Evolutionary conservation across 2,329 filamentous ascomycete genomes (phyloP).

Genomic region (Periconia macrospinosa): DNA sequence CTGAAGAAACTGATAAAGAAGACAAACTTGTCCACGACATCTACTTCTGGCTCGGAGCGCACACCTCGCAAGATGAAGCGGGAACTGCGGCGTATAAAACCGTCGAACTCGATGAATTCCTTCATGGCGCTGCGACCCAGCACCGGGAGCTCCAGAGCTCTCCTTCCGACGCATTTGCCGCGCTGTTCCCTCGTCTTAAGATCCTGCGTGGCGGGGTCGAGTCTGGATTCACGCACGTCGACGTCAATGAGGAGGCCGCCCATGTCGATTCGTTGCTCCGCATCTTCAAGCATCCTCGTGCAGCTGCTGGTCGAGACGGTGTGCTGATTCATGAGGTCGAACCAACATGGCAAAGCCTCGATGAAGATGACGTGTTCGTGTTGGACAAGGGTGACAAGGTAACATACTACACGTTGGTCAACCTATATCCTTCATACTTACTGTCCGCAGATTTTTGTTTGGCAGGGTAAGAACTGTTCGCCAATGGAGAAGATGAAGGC

Average conservation of each 20-base stretch:
- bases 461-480: slow-evolving; percentile 67
- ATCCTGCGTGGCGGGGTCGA: slow-evolving; percentile 63
- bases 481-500: slow-evolving; percentile 70
- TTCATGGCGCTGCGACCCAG: slow-evolving; percentile 64
- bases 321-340: slow-evolving; percentile 67
- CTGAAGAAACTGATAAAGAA: slow-evolving; percentile 5
- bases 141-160: slow-evolving; percentile 65
- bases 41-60: slow-evolving; percentile 70
- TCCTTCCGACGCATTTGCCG: slow-evolving; percentile 62
- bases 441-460: slow-evolving; percentile 59
- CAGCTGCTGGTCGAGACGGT: slow-evolving; percentile 50
- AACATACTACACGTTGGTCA: too few species aligned
- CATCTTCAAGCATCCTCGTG: slow-evolving; percentile 60
- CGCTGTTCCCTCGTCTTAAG: slow-evolving; percentile 62
- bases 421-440: too few species aligned
- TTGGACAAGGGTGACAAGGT: slow-evolving; percentile 62
- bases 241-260: slow-evolving; percentile 46
- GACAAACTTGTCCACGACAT: slow-evolving; percentile 57
- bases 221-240: slow-evolving; percentile 67
- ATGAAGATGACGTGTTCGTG: slow-evolving; percentile 68
- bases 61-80: slow-evolving; percentile 69
- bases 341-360: slow-evolving; percentile 63
- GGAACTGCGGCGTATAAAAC: slow-evolving; percentile 72
- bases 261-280: slow-evolving; percentile 60
- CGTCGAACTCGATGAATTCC: slow-evolving; percentile 69